phyloP scores from a whole-genome alignment of 768 basidiomycete species.

The Pulveroboletus sp. region DNA sequence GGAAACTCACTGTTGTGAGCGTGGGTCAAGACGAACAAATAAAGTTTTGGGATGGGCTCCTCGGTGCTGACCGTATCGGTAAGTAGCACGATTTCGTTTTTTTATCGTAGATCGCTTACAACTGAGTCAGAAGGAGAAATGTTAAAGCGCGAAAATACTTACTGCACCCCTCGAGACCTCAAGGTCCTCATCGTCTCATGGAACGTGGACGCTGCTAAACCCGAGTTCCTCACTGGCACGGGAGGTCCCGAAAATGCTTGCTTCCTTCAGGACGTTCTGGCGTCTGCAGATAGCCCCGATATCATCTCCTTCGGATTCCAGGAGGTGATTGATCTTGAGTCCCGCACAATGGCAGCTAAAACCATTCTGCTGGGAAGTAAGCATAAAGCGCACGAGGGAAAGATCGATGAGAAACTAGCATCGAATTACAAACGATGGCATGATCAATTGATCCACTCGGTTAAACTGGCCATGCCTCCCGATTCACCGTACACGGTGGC shows the following conservation, averaged over 20 bases:
- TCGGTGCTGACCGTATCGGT: conserved; percentile 87
- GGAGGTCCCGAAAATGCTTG: conserved; percentile 62
- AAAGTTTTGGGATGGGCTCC: conserved; percentile 85
- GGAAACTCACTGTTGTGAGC: conserved; percentile 68
- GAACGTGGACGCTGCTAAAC: conserved; percentile 89
- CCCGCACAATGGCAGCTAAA: conserved; percentile 88
- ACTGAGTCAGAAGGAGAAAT: conserved; percentile 64
- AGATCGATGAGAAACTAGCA: conserved; percentile 75
- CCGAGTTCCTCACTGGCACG: conserved; percentile 66
- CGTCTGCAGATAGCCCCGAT: conserved; percentile 72
- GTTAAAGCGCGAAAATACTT: conserved; percentile 66
- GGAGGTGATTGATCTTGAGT: conserved; percentile 94
- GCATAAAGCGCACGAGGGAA: conserved; percentile 53
- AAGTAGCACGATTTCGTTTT: conserved; percentile 28
- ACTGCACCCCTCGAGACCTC: conserved; percentile 75
- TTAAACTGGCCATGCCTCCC: conserved; percentile 69
- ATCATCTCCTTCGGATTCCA: conserved; percentile 94
- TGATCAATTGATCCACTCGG: conserved; percentile 68
- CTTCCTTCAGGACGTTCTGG: conserved; percentile 77
- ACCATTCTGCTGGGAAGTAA: conserved; percentile 75
- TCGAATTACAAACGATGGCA: conserved; percentile 87
- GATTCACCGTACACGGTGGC: conserved; percentile 74
- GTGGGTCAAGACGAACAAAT: conserved; percentile 70
- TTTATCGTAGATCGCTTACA: neutral
- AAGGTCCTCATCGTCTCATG: conserved; percentile 81